A percentile compares a stretch with the other conserved stretches of the same genome.
These are phyloP conservation scores for Podosphaera leucotricha DNA, from an alignment of 2,329 filamentous ascomycete species.

Conservation along the genomic window DNA sequence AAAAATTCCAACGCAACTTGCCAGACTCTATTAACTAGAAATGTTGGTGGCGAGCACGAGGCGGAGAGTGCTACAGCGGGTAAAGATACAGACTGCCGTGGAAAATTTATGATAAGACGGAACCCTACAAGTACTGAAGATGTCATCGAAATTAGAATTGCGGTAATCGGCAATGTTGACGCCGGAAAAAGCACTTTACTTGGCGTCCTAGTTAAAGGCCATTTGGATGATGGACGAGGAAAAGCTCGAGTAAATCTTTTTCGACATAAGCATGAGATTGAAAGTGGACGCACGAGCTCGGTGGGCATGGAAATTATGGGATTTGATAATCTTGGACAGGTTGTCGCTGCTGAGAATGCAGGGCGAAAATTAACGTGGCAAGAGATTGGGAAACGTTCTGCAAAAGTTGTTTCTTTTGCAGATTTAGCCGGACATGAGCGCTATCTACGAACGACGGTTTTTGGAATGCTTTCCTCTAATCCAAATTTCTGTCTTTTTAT, in stretches of 20 bases:
- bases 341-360: constrained; percentile 59
- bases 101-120: constrained; percentile 69
- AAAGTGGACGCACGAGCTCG: constrained; percentile 82
- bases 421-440: constrained; percentile 90
- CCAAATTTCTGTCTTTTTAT: constrained; percentile 95
- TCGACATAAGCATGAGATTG: constrained; percentile 92
- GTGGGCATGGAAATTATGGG: constrained; percentile 99
- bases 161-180: constrained; percentile 93
- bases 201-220: constrained; percentile 85
- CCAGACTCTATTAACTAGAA: constrained; percentile 67
- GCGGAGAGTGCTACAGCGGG: constrained; percentile 25
- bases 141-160: constrained; percentile 86
- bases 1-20: constrained; percentile 47
- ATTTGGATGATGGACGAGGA: constrained; percentile 80
- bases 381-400: constrained; percentile 82
- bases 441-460: constrained; percentile 88
- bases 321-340: constrained; percentile 67
- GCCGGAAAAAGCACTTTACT: constrained; percentile 93
- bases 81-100: constrained; percentile 52
- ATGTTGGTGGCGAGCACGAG: constrained; percentile 54
- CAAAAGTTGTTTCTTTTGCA: constrained; percentile 92
- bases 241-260: constrained; percentile 90
- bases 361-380: constrained; percentile 87
- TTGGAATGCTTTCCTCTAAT: constrained; percentile 79
- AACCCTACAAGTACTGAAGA: constrained; percentile 53